phyloP scores from a whole-genome alignment of 768 basidiomycete species.

The Clathrus columnatus region DNA sequence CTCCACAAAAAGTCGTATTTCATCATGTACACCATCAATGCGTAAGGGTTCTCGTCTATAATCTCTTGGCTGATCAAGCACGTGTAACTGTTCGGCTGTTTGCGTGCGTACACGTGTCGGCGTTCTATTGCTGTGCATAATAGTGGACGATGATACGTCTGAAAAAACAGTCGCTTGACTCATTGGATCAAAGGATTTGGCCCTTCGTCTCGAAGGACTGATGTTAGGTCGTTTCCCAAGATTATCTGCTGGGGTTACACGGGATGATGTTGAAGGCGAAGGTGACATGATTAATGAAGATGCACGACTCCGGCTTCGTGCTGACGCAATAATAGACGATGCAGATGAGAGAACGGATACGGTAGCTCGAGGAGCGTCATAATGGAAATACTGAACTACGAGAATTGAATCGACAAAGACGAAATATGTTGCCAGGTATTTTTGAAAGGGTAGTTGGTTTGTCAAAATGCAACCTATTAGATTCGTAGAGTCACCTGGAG shows the following conservation, averaged over 20 bases:
- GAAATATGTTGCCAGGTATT: slow-evolving; percentile 87
- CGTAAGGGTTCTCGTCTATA: too few species aligned
- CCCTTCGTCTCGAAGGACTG: not conserved
- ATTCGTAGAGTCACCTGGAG: slow-evolving; percentile 83
- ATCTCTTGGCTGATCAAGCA: too few species aligned
- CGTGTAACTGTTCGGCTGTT: too few species aligned
- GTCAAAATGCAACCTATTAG: slow-evolving; percentile 87
- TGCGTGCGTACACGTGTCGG: too few species aligned
- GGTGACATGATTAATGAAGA: too few species aligned
- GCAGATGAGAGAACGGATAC: slow-evolving; percentile 26
- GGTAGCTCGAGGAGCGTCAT: slow-evolving; percentile 30
- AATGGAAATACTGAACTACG: slow-evolving; percentile 76
- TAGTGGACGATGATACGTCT: too few species aligned
- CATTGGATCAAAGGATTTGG: not conserved
- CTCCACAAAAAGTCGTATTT: too few species aligned
- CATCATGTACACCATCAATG: too few species aligned
- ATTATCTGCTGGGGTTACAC: too few species aligned
- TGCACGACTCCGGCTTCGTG: slow-evolving; percentile 2
- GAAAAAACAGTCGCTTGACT: too few species aligned
- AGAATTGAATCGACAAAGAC: slow-evolving; percentile 72
- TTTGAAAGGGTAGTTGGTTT: slow-evolving; percentile 91
- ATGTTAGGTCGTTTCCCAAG: not conserved
- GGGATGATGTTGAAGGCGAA: too few species aligned
- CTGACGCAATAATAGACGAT: slow-evolving; percentile 33
- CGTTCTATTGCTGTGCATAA: too few species aligned